Base-by-base conservation (phyloP, 1,284 basidiomycete genomes). In the Omphalotus olearius region DNA sequence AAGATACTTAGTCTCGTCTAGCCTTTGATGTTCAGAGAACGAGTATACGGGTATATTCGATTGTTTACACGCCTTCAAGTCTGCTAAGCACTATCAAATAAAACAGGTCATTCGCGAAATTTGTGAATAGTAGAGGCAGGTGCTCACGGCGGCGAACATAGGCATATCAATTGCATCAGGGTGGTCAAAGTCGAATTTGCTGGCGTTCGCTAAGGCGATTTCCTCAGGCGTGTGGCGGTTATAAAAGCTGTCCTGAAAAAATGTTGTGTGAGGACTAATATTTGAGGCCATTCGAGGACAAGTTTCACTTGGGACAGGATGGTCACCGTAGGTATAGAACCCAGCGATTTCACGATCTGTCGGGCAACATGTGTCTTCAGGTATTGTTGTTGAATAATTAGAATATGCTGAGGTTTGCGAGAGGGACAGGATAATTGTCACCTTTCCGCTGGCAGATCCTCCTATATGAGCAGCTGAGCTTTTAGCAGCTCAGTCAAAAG, bases 371-470 rank as follows among this genome's bases (percentile, higher is more conserved):
- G 85, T 6, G 93, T 96, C 93, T 94, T 60, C 14, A 38, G 41
- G 17, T 44, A n/a, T 23, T 23, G 5, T 23, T 23, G 5, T 23
- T 23, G 23, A 23, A 23, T 4, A 26, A 50, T 45, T 33, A 52
- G 33, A 30, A 26, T 30, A 16, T 26, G 43, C 16, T 33, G 52
- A 36, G 28, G 23, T 51, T 51, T 23, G 23, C 23, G 23, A 39
- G 28, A 28, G 26, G 26, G 10, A n/a, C 26, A 26, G 25, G 9
- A 50, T 44, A 49, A n/a, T 17, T 3, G 51, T 72, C 59, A 92
- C 93, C 82, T 98, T 97, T 50, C 95, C 96, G 59, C 91, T 93
- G 0, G 93, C 93, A 58, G 88, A 92, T 1, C 95, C 95, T 51
- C 94, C 87, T 89, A 56, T 2, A 42, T 16, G 9, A 33, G 7